Percentiles rank a stretch among this genome's conserved stretches.
Conservation (phyloP, 1,139 yeast genomes). For the Pichia sp. region DNA sequence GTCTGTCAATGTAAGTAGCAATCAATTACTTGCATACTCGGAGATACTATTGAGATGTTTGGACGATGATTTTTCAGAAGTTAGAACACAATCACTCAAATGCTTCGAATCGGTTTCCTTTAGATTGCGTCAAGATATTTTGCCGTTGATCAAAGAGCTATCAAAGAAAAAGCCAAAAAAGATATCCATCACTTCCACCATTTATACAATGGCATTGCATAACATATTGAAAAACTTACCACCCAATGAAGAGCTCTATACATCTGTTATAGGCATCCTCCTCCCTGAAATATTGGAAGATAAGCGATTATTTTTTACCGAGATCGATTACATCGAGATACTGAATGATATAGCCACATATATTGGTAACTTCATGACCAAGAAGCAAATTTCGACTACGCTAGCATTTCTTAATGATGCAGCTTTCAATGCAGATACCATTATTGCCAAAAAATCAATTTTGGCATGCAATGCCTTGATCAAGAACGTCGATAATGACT, state of each 20-base stretch:
- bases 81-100: slow-evolving; percentile 71
- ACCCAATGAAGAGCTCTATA: slow-evolving; percentile 17
- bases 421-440: slow-evolving; percentile 42
- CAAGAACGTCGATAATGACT: slow-evolving; percentile 33
- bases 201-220: slow-evolving; percentile 67
- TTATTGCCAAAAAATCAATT: slow-evolving; percentile 51
- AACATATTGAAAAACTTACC: slow-evolving; percentile 46
- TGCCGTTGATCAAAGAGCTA: slow-evolving; percentile 27
- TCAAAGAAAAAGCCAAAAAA: slow-evolving; percentile 32
- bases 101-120: slow-evolving; percentile 45
- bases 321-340: slow-evolving; percentile 62
- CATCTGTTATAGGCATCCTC: slow-evolving; percentile 18
- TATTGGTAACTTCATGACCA: slow-evolving; percentile 47
- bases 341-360: slow-evolving; percentile 53
- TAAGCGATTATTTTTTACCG: slow-evolving; percentile 29
- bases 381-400: slow-evolving; percentile 38
- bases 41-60: slow-evolving; percentile 50
- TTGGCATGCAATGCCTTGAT: slow-evolving; percentile 51
- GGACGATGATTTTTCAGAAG: slow-evolving; percentile 67
- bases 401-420: slow-evolving; percentile 38
- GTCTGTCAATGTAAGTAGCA: slow-evolving; percentile 26
- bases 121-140: slow-evolving; percentile 28
- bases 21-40: slow-evolving; percentile 38
- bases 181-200: slow-evolving; percentile 52
- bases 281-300: slow-evolving; percentile 24